phyloP scores from a whole-genome alignment of 345 rosid genomes.

The Bruguiera gymnorhiza region DNA sequence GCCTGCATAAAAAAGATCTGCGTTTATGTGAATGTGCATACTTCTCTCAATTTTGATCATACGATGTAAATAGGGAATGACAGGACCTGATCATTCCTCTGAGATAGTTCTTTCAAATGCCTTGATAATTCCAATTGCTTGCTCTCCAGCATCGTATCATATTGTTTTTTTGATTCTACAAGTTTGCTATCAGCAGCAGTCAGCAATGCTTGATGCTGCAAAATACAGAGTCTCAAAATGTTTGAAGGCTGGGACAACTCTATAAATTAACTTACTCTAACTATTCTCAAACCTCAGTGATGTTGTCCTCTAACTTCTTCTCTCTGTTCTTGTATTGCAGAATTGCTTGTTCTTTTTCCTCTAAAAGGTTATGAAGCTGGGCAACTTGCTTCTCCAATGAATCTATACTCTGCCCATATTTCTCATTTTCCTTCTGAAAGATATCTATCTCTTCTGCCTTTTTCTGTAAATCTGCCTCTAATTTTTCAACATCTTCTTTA shows the following conservation, averaged over 20 bases:
- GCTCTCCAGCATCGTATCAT: slow-evolving; percentile 74
- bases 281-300: slow-evolving; percentile 47
- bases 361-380: slow-evolving; percentile 46
- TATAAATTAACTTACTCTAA: slow-evolving; percentile 3
- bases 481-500: slow-evolving; percentile 49
- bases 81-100: slow-evolving; percentile 79
- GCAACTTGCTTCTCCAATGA: slow-evolving; percentile 54
- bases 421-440: slow-evolving; percentile 49
- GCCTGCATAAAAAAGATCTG: slow-evolving; percentile 41
- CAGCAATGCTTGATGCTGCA: slow-evolving; percentile 64
- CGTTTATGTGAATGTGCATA: slow-evolving; percentile 12
- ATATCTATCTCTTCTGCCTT: slow-evolving; percentile 43
- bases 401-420: slow-evolving; percentile 41
- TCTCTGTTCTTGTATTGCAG: slow-evolving; percentile 49
- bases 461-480: slow-evolving; percentile 48
- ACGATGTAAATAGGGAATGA: slow-evolving; percentile 21
- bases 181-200: slow-evolving; percentile 65
- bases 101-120: slow-evolving; percentile 89
- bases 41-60: slow-evolving; percentile 8
- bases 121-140: slow-evolving; percentile 77
- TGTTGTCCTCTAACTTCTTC: slow-evolving; percentile 58
- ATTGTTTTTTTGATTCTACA: slow-evolving; percentile 60
- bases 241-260: slow-evolving; percentile 9
- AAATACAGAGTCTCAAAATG: slow-evolving; percentile 16
- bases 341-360: slow-evolving; percentile 67